Evolutionary conservation across 1,284 basidiomycete genomes (phyloP), one percentile per base, ranked within the genome.

Genomic region (Pholiota adiposa): DNA sequence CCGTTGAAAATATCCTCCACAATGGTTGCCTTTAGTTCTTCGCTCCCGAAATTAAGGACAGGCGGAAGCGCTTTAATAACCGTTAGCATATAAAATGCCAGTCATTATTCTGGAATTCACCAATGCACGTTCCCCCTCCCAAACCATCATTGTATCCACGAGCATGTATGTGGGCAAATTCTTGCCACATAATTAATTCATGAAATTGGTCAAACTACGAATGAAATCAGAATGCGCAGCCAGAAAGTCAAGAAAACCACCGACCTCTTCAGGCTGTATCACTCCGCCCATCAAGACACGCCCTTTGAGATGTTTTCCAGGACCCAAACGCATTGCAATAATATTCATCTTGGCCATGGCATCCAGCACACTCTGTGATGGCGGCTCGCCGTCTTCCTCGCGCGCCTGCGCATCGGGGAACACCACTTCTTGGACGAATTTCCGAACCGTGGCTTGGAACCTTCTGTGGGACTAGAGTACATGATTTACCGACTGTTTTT

Each of bases 351-450:
- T 57, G 36, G 58, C 64, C 58, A 73, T 67, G 16, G 61, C 68
- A 8, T 73, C 68, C 18, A 73, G 58, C 31, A 73, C 68, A 14
- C 57, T 60, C 61, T 68, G 63, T 41, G 69, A 67, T 1, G 72
- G 71, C 33, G 63, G 70, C 61, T 71, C 72, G 6, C 73, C 72
- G 34, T 69, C 68, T 55, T 70, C 69, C 51, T 73, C 72, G 69
- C 68, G 54, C 61, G 76, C 77, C 65, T 75, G 74, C 11, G 83
- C 84, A 68, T 87, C 85, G 3, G 83, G 83, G 36, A 73, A 76
- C 3, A 85, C 66, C 16, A 79, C 69, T 59, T 84, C 80, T 49
- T 84, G 83, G 9, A 82, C 74, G 60, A 87, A 84, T 60, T 75
- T 75, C 44, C 84, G 75, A 25, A 82, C 64, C 0, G 75, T 79